Conservation (phyloP, 2,329 filamentous ascomycete genomes). For the Thermochaetoides dissita region DNA sequence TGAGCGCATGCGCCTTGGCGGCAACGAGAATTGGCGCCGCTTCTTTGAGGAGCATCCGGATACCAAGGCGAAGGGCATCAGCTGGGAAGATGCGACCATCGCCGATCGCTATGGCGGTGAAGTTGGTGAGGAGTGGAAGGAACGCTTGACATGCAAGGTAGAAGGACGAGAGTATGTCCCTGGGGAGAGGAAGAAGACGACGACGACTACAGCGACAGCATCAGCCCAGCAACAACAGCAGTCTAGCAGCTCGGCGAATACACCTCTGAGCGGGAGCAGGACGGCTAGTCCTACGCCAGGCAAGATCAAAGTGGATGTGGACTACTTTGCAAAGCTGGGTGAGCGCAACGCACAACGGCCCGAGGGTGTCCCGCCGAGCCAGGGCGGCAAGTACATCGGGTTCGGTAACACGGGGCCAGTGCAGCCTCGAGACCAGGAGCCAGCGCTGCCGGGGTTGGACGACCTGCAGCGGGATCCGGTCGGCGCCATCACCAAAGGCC, state of each 20-base stretch:
- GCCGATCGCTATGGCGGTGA: conserved; percentile 82
- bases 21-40: conserved; percentile 72
- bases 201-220: conserved; percentile 18
- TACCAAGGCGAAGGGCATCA: conserved; percentile 51
- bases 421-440: conserved; percentile 24
- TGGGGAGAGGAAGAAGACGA: conserved; percentile 39
- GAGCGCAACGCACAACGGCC: conserved; percentile 66
- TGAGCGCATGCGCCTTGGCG: conserved; percentile 81
- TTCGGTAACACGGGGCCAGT: conserved; percentile 68
- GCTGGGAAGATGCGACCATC: conserved; percentile 79
- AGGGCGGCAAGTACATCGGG: conserved; percentile 83
- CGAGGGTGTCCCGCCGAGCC: conserved; percentile 64
- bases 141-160: conserved; percentile 72
- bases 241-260: conserved; percentile 26
- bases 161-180: conserved; percentile 79
- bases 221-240: conserved; percentile 15
- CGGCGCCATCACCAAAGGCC: conserved; percentile 76
- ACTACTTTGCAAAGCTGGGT: conserved; percentile 78
- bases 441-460: conserved; percentile 52
- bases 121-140: conserved; percentile 90
- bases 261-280: conserved; percentile 21
- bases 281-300: conserved; percentile 23
- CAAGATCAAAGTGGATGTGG: conserved; percentile 59
- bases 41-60: conserved; percentile 69
- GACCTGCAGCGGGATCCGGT: conserved; percentile 87